A percentile compares a stretch with the other conserved stretches of the same genome.
These are phyloP conservation scores for Aspergillus pseudoglaucus DNA, from an alignment of 2,329 filamentous ascomycete species.

Conservation along the genomic window DNA sequence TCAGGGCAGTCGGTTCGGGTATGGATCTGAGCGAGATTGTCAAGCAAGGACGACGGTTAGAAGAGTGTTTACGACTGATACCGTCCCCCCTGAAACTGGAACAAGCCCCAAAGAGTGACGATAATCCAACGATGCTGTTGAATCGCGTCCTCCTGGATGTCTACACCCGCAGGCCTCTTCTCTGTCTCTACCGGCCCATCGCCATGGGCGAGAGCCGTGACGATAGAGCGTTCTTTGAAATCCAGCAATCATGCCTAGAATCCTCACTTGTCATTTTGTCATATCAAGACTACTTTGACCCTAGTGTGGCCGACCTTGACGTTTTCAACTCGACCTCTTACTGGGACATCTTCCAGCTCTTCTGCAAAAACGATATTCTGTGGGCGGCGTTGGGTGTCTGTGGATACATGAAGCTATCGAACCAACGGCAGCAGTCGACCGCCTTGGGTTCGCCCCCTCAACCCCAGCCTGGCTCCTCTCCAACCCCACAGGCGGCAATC, in stretches of 20 bases:
- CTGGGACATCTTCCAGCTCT: conserved; percentile 22
- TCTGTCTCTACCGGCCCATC: conserved; percentile 23
- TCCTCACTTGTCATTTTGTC: conserved; percentile 20
- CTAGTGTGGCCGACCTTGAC: conserved; percentile 20
- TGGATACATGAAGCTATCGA: conserved; percentile 18
- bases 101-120: not conserved
- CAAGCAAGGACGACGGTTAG: conserved; percentile 5
- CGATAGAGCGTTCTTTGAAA: conserved; percentile 12
- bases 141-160: conserved; percentile 22
- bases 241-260: conserved; percentile 18
- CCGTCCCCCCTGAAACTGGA: conserved; percentile 5
- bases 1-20: conserved; percentile 2
- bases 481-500: not conserved
- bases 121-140: conserved; percentile 4
- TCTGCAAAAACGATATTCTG: conserved; percentile 25
- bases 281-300: conserved; percentile 29
- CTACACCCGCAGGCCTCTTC: conserved; percentile 22
- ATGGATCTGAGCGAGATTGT: conserved; percentile 7
- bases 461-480: not conserved
- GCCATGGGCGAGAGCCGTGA: conserved; percentile 8
- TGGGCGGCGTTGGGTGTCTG: conserved; percentile 26
- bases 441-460: not conserved
- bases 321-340: conserved; percentile 14
- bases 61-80: conserved; percentile 7
- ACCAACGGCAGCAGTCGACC: not conserved